Base-by-base conservation (phyloP, 2,329 filamentous ascomycete species). In the Fusarium paranaense region DNA sequence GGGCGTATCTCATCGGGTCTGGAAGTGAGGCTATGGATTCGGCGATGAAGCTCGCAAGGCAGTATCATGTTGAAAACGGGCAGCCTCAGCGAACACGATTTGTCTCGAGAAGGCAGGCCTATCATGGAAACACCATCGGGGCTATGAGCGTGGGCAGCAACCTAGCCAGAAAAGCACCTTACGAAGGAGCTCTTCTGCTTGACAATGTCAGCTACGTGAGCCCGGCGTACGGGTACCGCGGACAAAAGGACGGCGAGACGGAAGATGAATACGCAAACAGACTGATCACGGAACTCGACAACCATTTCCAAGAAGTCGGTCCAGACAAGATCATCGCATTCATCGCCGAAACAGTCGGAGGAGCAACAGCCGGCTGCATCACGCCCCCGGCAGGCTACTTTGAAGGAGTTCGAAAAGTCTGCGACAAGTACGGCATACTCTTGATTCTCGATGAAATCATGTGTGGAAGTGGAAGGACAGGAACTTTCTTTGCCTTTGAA, bases 381-480 rank as follows among this genome's bases (percentile, higher is more conserved):
- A 87, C 91, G 1, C 85, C 92, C 0, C 86, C 92, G 0, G 83
- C 85, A 0, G 93, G 93, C 0, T 97, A 97, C 74, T 90, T 95
- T 59, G 83, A 85, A 60, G 92, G 91, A 1, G 90, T 96, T 81
- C 88, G 89, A 76, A 83, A 84, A 2, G 85, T 97, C 1, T 97
- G 94, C 79, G 87, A 92, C 62, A 90, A 89, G 69, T 86, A 96
- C 77, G 93, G 92, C 0, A 90, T 92, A 0, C 87, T 97, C 0
- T 85, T 97, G n/a, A 92, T 96, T 54, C 83, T 96, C 0, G 94
- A 97, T 77, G 94, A 96, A 61, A 87, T 95, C 52, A 94, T 95
- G 92, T 92, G 89, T 57, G 91, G 91, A 3, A 88, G 88, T 81
- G 91, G 91, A 1, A 83, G 90, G 1, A 87, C 86, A 0, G 91